Conservation (phyloP, 2,329 filamentous ascomycete species). For the Colletotrichum caudatum region DNA sequence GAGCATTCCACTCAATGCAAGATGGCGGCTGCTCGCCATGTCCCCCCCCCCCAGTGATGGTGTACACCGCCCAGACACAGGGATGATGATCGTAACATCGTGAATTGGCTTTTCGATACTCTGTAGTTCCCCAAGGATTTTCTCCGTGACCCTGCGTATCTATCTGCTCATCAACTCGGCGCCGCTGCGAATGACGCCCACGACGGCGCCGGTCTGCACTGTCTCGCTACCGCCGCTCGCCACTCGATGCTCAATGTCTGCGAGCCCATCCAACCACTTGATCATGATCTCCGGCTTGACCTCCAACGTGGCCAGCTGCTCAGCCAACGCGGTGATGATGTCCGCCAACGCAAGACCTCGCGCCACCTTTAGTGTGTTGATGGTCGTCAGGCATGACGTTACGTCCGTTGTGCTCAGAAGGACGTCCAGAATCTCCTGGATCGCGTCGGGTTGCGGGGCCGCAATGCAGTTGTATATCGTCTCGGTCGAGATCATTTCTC, state of each 20-base stretch:
- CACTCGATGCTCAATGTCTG: constrained; percentile 92
- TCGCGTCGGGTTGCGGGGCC: constrained; percentile 90
- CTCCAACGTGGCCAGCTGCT: constrained; percentile 85
- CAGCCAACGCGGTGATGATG: constrained; percentile 87
- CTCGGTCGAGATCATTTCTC: constrained; percentile 86
- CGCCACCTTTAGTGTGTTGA: constrained; percentile 86
- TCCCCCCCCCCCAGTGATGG: neutral
- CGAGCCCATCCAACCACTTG: constrained; percentile 89
- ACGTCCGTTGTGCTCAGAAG: constrained; percentile 88
- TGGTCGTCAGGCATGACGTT: constrained; percentile 86
- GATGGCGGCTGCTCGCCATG: neutral
- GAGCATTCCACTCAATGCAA: neutral
- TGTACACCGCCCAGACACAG: neutral
- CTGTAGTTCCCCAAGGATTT: no score
- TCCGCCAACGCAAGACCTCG: constrained; percentile 93
- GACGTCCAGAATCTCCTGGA: constrained; percentile 85
- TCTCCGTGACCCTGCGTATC: constrained; percentile 39
- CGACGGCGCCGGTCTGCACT: constrained; percentile 92
- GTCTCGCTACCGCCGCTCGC: constrained; percentile 88
- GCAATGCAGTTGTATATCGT: constrained; percentile 98
- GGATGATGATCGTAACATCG: constrained; percentile 36
- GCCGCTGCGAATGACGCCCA: constrained; percentile 88
- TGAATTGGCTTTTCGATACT: constrained; percentile 24
- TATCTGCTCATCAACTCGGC: constrained; percentile 73
- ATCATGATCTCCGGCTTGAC: constrained; percentile 90